Base-by-base conservation (phyloP, 1,284 basidiomycete species). In the Apiotrichum mycotoxinovorans region DNA sequence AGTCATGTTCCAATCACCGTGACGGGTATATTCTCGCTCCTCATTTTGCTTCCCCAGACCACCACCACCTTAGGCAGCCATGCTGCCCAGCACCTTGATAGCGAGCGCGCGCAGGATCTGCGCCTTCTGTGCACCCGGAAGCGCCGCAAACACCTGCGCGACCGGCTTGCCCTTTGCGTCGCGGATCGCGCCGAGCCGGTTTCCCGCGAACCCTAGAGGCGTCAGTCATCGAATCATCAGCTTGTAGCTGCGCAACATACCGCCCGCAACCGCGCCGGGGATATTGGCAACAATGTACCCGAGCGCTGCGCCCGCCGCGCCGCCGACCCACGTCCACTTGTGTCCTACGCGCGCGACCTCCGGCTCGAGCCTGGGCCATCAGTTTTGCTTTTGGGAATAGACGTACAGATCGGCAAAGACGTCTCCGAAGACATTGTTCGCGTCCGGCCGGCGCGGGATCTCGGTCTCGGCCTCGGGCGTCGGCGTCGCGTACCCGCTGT, bases 81-180 rank as follows among this genome's bases (percentile, higher is more conserved):
- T 72, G 62, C 68, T 71, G 22, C 91, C 91, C 34, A 98, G 76
- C 15, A 98, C 90, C 76, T 97, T 96, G 73, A 89, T 79, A 1
- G 93, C 91, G 41, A 98, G 78, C 9, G 87, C 89, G 41, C 87
- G 86, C 46, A 98, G 78, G 63, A 98, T 89, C 88, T 97, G 46
- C 37, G 93, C 91, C 72, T 91, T 93, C 80, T 95, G 89, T 51
- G 80, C 80, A 2, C 85, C 83, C 18, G 85, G 87, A 15, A 97
- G 81, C 27, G 87, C 82, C 47, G 82, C 79, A 75, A 98, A 98
- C n/a, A 98, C 95, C 20, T 87, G 82, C 12, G 89, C 90, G 23
- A 96, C 91, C 61, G 86, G 87, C 81, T 90, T 91, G n/a, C 80
- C 92, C 79, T 95, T 95, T 2, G 92, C 92, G 68, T 96, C 92